Base-by-base conservation (phyloP, 352 stramenopile genomes). In the Ophiocytium majus region DNA sequence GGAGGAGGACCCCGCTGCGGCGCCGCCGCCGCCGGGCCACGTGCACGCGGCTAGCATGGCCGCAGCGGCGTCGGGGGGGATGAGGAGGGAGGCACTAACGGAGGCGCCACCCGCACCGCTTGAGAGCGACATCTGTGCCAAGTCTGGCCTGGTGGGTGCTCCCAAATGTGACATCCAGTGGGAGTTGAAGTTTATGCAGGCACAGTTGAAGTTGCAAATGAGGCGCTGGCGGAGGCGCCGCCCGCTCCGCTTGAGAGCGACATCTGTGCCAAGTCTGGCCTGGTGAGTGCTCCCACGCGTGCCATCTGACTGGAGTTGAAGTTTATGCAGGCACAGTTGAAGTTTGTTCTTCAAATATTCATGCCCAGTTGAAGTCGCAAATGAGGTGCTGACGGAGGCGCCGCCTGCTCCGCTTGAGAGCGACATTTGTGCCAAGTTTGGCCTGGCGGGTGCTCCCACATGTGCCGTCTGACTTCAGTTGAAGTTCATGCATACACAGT, bases 51-150 rank as follows among this genome's bases (percentile, higher is more conserved):
- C 43, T 1, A 43, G 49, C 43, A 19, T 23, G 79, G 43, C 37
- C 23, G 23, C 43, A 49, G 19, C 19, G 79, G 79, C 17, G 64
- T 9, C 5, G 78, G n/a, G n/a, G n/a, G n/a, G n/a, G n/a, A n/a
- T n/a, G n/a, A 1, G 64, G 78, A 76, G 83, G n/a, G 32, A 66
- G 63, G 83, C 76, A 43, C 76, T 86, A 31, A 34, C 83, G 50
- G 63, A 80, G 66, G 34, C 36, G 28, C 83, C 83, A 33, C 49
- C 9, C 50, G 76, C 78, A n/a, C 76, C 63, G 43, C 43, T 57
- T 14, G 83, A 84, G 83, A 86, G 83, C 66, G 83, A 86, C 76
- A 78, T 86, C 5, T 86, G 83, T 37, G 80, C 80, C 50, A 83
- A 80, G 78, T 86, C 83, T 19, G 83, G n/a, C 5, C 5, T 57